Conservation (phyloP, 371 early-diverging fungal species). For the Capillidium heterosporum region DNA sequence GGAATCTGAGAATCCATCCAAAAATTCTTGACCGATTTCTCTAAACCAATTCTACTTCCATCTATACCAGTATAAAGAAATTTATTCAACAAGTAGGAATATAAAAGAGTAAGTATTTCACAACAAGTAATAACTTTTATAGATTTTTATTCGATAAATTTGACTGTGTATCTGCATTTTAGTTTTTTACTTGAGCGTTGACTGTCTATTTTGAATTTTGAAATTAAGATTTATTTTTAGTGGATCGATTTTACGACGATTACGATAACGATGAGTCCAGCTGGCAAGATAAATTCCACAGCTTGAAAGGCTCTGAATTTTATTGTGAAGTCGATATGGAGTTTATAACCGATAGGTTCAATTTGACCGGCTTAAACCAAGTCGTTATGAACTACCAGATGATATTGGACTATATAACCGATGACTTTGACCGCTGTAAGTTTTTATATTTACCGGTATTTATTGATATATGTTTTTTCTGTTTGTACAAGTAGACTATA, state of each 20-base stretch:
- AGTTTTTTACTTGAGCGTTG: no score
- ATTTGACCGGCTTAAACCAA: conserved; percentile 73
- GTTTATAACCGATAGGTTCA: conserved; percentile 88
- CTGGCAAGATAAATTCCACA: conserved; percentile 75
- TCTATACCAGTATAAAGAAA: no score
- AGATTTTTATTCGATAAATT: no score
- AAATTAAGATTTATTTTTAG: no score
- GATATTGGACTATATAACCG: conserved; percentile 86
- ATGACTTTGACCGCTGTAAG: conserved; percentile 33
- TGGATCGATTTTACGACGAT: conserved; percentile 16
- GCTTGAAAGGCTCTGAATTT: conserved; percentile 73
- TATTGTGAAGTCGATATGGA: conserved; percentile 92
- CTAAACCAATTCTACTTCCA: no score
- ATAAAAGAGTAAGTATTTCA: no score
- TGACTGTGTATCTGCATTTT: no score
- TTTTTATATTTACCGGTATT: background rate
- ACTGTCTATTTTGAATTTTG: no score
- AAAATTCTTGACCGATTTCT: no score
- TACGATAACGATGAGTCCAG: conserved; percentile 16
- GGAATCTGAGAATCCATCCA: no score
- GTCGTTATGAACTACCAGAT: conserved; percentile 57
- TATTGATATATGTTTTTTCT: background rate
- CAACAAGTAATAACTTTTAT: no score
- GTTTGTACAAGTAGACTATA: conserved; percentile 14
- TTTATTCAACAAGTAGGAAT: no score